These are phyloP conservation scores for Plantago rigida DNA, from an alignment of 305 asterid species.

Conservation along the genomic window DNA sequence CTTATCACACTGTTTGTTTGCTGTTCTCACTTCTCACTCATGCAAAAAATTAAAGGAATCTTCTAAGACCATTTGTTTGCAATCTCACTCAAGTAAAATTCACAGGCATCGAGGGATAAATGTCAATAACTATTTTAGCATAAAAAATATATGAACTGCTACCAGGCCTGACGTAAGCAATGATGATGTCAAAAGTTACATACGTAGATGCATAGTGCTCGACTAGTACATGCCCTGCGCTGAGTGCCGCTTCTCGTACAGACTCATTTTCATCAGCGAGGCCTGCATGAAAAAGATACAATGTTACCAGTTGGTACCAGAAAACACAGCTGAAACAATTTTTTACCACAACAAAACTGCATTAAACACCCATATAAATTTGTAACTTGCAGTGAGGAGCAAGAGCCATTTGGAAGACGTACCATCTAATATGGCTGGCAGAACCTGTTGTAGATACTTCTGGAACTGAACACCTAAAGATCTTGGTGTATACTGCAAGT, in stretches of 20 bases:
- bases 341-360: constrained; percentile 19
- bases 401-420: constrained; percentile 21
- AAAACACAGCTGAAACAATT: constrained; percentile 21
- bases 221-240: constrained; percentile 98
- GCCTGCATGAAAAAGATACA: constrained; percentile 41
- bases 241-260: constrained; percentile 96
- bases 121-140: constrained; percentile 4
- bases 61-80: background rate
- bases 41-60: too few species aligned
- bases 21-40: background rate
- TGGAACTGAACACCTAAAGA: constrained; percentile 93
- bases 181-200: constrained; percentile 31
- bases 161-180: constrained; percentile 17
- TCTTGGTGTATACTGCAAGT: constrained; percentile 83
- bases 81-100: background rate
- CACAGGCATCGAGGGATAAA: constrained; percentile 1
- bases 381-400: background rate
- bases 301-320: constrained; percentile 17
- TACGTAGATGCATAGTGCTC: constrained; percentile 97
- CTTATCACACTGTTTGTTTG: background rate
- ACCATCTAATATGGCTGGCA: constrained; percentile 96
- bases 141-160: constrained; percentile 2
- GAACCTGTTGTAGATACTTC: constrained; percentile 91
- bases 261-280: constrained; percentile 99
- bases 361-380: background rate